Conservation (phyloP, 305 asterid species). For the Fraxinus latifolia region DNA sequence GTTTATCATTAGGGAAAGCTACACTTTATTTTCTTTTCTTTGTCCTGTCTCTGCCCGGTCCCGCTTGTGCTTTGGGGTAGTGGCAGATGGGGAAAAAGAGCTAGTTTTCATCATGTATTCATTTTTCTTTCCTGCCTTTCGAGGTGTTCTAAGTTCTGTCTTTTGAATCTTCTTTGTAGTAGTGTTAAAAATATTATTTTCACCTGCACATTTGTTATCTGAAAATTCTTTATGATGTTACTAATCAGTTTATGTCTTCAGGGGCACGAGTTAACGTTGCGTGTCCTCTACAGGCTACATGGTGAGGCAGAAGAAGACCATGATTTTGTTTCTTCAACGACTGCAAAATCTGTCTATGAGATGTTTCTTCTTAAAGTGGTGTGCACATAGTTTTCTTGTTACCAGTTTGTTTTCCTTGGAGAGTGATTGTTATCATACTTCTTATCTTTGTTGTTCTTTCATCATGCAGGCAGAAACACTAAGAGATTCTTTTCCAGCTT, state of each 20-base stretch:
- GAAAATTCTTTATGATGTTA: conserved; percentile 29
- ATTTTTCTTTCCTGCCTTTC: conserved; percentile 15
- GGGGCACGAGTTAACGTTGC: conserved; percentile 99
- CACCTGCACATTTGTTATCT: conserved; percentile 1
- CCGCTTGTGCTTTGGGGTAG: neutral
- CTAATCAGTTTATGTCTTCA: conserved; percentile 65
- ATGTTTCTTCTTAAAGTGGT: conserved; percentile 92
- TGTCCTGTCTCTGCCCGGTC: neutral
- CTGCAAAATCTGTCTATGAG: conserved; percentile 85
- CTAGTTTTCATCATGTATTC: neutral
- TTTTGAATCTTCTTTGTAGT: conserved; percentile 18
- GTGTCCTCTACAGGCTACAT: conserved; percentile 89
- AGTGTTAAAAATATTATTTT: conserved; percentile 12
- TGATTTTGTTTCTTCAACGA: conserved; percentile 81
- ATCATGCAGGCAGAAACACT: conserved; percentile 79
- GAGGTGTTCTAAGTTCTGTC: conserved; percentile 16
- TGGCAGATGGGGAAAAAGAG: conserved; percentile 1
- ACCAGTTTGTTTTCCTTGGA: conserved; percentile 24
- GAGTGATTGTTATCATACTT: conserved; percentile 19
- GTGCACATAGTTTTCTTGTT: conserved; percentile 26
- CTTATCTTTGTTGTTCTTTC: conserved; percentile 20
- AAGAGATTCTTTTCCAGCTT: conserved; percentile 84
- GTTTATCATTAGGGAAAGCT: conserved; percentile 12
- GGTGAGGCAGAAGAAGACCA: conserved; percentile 95
- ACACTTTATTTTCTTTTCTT: neutral